phyloP scores from a whole-genome alignment of 495 filamentous ascomycete species.

The Daldinia loculata region DNA sequence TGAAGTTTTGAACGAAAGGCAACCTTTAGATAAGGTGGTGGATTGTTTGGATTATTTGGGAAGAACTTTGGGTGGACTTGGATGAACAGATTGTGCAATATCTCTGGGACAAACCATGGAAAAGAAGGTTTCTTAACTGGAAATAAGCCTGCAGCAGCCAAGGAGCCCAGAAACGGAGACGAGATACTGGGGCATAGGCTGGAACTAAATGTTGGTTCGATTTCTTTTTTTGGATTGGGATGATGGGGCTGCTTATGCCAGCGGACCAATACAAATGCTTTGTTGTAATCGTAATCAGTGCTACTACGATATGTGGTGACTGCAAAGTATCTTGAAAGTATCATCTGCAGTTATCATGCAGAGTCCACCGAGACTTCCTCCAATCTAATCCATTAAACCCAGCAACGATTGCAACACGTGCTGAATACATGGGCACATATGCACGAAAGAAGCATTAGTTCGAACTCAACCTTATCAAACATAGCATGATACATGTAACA shows the following conservation, averaged over 20 bases:
- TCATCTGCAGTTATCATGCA: neutral
- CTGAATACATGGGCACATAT: neutral
- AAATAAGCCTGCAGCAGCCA: neutral
- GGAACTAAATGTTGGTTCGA: slow-evolving; percentile 25
- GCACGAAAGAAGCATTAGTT: neutral
- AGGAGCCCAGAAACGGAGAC: slow-evolving; percentile 32
- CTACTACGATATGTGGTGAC: slow-evolving; percentile 4
- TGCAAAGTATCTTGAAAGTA: slow-evolving; percentile 23
- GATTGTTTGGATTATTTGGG: neutral
- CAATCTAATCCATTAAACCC: slow-evolving; percentile 19
- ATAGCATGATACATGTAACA: neutral
- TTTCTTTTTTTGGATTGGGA: slow-evolving; percentile 38
- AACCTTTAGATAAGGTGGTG: neutral
- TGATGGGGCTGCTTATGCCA: neutral
- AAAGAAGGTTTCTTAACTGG: slow-evolving; percentile 8
- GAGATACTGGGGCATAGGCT: slow-evolving; percentile 14
- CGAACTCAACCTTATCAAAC: neutral
- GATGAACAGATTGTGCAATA: slow-evolving; percentile 32
- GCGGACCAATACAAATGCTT: slow-evolving; percentile 5
- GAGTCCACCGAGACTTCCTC: slow-evolving; percentile 1
- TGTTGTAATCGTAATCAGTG: slow-evolving; percentile 27
- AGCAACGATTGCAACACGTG: neutral
- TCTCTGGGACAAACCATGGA: slow-evolving; percentile 19
- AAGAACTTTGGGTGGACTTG: slow-evolving; percentile 2
- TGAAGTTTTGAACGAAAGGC: slow-evolving; percentile 35